Percentiles rank a stretch among this genome's conserved stretches.
phyloP scores from a whole-genome alignment of 1,284 basidiomycete genomes.

The Austroboletus niveus region DNA sequence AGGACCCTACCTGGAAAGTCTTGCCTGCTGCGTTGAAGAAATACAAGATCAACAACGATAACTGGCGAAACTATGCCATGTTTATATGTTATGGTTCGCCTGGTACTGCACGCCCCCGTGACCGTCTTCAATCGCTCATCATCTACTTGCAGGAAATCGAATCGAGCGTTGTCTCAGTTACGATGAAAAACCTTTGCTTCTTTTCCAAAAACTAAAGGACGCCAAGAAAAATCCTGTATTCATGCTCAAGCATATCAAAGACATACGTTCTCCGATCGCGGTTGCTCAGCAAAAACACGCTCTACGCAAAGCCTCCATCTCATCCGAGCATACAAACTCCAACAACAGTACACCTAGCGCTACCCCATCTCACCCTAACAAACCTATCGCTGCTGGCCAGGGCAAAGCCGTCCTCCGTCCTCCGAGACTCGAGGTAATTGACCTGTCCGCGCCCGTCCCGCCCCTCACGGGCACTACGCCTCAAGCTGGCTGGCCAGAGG shows the following conservation, averaged over 20 bases:
- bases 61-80: conserved; percentile 98
- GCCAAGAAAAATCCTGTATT: conserved; percentile 97
- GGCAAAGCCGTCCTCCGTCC: conserved; percentile 44
- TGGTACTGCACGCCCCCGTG: conserved; percentile 43
- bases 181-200: conserved; percentile 94
- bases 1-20: conserved; percentile 98
- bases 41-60: conserved; percentile 98
- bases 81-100: conserved; percentile 97
- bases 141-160: conserved; percentile 52
- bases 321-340: conserved; percentile 26
- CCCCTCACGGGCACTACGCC: conserved; percentile 53
- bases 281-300: conserved; percentile 95
- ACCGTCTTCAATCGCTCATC: neutral
- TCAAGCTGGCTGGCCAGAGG: conserved; percentile 74
- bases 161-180: conserved; percentile 95
- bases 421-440: conserved; percentile 64
- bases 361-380: conserved; percentile 22
- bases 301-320: conserved; percentile 64
- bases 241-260: conserved; percentile 98
- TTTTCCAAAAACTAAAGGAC: conserved; percentile 98
- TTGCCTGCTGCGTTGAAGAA: conserved; percentile 97
- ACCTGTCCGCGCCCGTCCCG: conserved; percentile 40
- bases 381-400: conserved; percentile 28
- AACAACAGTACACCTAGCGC: conserved; percentile 17
- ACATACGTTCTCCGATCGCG: conserved; percentile 94